These are phyloP conservation scores for Neoboletus magnificus DNA, from an alignment of 768 basidiomycete genomes.

Conservation along the genomic window DNA sequence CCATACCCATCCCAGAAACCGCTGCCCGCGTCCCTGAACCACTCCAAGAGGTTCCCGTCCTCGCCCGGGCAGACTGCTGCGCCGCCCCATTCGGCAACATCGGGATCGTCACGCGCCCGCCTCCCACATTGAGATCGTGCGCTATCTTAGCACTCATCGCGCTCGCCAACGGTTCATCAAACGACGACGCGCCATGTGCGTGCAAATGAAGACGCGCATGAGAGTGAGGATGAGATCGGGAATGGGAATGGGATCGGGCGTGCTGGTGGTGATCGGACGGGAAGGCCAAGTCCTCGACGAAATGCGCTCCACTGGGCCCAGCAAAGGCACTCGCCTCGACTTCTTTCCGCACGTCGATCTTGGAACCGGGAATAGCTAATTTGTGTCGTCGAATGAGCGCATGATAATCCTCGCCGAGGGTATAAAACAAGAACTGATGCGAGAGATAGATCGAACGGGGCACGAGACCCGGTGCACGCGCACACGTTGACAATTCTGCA, in stretches of 20 bases:
- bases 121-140: constrained; percentile 35
- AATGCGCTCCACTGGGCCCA: constrained; percentile 19
- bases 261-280: constrained; percentile 3
- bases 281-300: constrained; percentile 22
- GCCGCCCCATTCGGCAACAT: constrained; percentile 74
- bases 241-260: constrained; percentile 6
- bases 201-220: constrained; percentile 36
- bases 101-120: constrained; percentile 49
- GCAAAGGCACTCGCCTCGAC: constrained; percentile 62
- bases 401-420: constrained; percentile 74
- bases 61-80: constrained; percentile 7
- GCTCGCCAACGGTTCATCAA: constrained; percentile 75
- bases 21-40: constrained; percentile 12
- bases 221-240: background rate
- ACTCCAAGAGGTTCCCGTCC: constrained; percentile 13
- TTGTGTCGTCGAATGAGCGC: constrained; percentile 67
- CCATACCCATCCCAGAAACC: constrained; percentile 18
- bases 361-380: constrained; percentile 51
- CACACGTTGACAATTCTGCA: constrained; percentile 78
- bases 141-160: constrained; percentile 67
- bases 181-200: constrained; percentile 41
- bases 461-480: constrained; percentile 53
- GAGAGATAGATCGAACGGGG: constrained; percentile 79
- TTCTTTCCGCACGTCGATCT: constrained; percentile 69
- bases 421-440: constrained; percentile 81